Percentiles rank a stretch among this genome's conserved stretches.
phyloP scores from a whole-genome alignment of 2,329 filamentous ascomycete species.

The Trichocomaceae sp. region DNA sequence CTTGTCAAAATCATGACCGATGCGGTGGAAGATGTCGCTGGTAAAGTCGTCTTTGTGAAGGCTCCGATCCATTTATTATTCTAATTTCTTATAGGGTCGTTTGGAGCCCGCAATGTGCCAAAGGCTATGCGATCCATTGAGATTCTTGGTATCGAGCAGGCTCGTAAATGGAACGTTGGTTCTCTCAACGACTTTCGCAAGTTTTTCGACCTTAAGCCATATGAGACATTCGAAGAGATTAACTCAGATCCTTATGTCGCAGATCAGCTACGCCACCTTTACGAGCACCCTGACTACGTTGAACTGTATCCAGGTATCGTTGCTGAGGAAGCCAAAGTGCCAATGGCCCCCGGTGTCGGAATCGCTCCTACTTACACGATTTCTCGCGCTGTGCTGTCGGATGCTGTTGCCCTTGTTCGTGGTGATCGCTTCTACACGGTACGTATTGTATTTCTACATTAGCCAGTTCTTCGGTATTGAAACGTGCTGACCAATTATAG shows the following conservation, averaged over 20 bases:
- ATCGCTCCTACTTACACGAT: constrained; percentile 36
- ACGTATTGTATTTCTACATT: constrained; percentile 3
- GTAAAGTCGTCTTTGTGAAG: constrained; percentile 10
- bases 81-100: constrained; percentile 43
- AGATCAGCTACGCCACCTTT: constrained; percentile 51
- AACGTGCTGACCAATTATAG: constrained; percentile 10
- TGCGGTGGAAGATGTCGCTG: constrained; percentile 62
- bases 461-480: not conserved
- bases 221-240: constrained; percentile 54
- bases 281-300: constrained; percentile 58
- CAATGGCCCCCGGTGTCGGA: constrained; percentile 31
- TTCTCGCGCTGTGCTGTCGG: constrained; percentile 36
- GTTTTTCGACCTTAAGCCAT: constrained; percentile 54
- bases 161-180: constrained; percentile 56
- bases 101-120: constrained; percentile 66
- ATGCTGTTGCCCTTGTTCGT: constrained; percentile 40
- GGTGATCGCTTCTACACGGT: constrained; percentile 71
- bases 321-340: constrained; percentile 34
- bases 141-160: constrained; percentile 71
- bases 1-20: constrained; percentile 63
- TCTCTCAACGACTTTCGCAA: constrained; percentile 52
- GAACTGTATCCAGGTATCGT: constrained; percentile 65
- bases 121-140: constrained; percentile 66
- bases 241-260: constrained; percentile 53
- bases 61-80: not conserved